Evolutionary conservation across 257 asterid genomes (phyloP), one percentile per base, ranked within the genome.

Genomic region (Leptodermis oblonga): DNA sequence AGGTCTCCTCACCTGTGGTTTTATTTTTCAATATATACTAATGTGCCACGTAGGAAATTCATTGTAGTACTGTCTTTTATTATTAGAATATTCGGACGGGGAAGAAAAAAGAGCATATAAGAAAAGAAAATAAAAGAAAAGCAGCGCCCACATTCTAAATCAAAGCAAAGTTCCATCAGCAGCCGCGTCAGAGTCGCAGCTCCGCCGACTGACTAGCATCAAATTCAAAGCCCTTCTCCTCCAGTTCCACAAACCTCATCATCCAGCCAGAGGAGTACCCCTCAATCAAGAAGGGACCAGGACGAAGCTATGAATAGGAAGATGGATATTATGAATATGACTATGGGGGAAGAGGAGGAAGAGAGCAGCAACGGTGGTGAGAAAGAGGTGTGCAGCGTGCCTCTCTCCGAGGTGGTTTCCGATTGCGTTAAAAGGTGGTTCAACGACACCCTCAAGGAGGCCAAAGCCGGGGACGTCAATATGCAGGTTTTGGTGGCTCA

Each of bases 401-500:
- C 85, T 23, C 83, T 89, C n/a, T 86, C 95, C 56, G 80, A 72
- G 60, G 94, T 87, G 71, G 92, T 89, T 18, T 75, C 87, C 5
- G 92, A 87, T 69, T 89, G 96, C 73, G 78, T 78, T 3, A 71
- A 67, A 66, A 82, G 95, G 71, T 89, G 96, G 96, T 89, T 85
- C 65, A 82, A 72, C 39, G 96, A 89, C 64, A 80, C 95, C 69
- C 92, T 89, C 22, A 82, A 80, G 77, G 96, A 89, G 79, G 96
- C 96, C 4, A 86, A 73, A 73, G 73, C 80, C 9, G 96, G 96
- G n/a, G 95, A 89, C 49, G 60, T 83, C 67, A 87, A 73, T 65
- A 89, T 87, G 95, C 96, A 89, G 87, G 87, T 89, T 76, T 81
- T 89, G 46, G 82, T 86, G 4, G 84, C 76, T 25, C 96, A 89